Evolutionary conservation across 2,329 filamentous ascomycete species (phyloP).

Genomic region (Byssothecium circinans): DNA sequence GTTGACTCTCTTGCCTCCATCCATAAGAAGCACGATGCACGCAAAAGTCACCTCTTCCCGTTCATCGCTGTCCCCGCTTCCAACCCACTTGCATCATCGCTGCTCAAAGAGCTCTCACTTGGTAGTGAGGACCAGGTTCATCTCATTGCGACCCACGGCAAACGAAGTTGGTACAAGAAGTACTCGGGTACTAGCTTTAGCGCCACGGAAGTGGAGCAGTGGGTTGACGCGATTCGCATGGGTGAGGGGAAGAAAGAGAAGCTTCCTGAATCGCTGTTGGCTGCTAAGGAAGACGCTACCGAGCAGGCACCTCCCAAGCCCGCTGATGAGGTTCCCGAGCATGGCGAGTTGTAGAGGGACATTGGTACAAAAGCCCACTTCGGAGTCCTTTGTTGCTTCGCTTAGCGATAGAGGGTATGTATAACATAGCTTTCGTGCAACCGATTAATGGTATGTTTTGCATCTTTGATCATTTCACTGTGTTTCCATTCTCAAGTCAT

Average conservation of each 20-base stretch:
- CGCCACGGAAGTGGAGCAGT: slow-evolving; percentile 69
- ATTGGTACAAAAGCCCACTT: background rate
- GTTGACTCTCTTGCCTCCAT: slow-evolving; percentile 70
- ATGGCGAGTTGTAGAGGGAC: slow-evolving; percentile 28
- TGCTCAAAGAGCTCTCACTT: slow-evolving; percentile 67
- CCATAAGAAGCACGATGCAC: slow-evolving; percentile 70
- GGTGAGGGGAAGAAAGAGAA: slow-evolving; percentile 81
- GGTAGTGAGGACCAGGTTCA: slow-evolving; percentile 58
- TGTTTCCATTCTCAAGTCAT: background rate
- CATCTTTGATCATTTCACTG: background rate
- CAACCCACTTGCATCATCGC: slow-evolving; percentile 57
- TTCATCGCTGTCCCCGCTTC: slow-evolving; percentile 73
- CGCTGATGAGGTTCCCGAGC: slow-evolving; percentile 23
- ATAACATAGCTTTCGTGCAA: background rate
- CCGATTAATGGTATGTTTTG: background rate
- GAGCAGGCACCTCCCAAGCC: slow-evolving; percentile 23
- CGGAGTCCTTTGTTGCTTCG: background rate
- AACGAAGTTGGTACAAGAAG: slow-evolving; percentile 81
- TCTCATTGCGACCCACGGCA: slow-evolving; percentile 80
- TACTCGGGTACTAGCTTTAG: slow-evolving; percentile 64
- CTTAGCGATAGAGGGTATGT: background rate
- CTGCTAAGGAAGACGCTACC: too few species aligned
- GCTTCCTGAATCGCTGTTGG: slow-evolving; percentile 56
- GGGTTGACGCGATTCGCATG: slow-evolving; percentile 90
- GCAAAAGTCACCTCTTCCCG: slow-evolving; percentile 73